phyloP scores from a whole-genome alignment of 2,329 filamentous ascomycete species.

The Ampelomyces quisqualis region DNA sequence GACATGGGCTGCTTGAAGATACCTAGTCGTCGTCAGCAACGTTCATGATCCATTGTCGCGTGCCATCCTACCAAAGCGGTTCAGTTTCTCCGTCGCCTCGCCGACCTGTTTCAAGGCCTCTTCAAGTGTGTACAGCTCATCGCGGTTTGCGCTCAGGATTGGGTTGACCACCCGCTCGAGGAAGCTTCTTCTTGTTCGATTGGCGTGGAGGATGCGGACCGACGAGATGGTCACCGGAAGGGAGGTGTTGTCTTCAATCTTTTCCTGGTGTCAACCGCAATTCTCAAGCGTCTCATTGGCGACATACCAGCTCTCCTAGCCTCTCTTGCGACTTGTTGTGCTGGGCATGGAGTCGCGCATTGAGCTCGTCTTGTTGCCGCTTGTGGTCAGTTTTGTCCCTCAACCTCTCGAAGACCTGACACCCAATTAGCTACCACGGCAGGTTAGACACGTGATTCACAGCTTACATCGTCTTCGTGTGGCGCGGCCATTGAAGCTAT shows the following conservation, averaged over 20 bases:
- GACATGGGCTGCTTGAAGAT: conserved; percentile 84
- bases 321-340: conserved; percentile 64
- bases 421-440: conserved; percentile 19
- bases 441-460: background rate
- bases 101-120: conserved; percentile 73
- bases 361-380: conserved; percentile 61
- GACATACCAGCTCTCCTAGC: conserved; percentile 63
- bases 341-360: conserved; percentile 59
- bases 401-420: conserved; percentile 61
- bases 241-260: conserved; percentile 80
- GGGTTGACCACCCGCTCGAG: conserved; percentile 79
- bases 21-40: conserved; percentile 54
- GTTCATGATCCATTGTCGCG: conserved; percentile 1
- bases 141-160: conserved; percentile 67
- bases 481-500: conserved; percentile 47
- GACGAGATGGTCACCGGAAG: conserved; percentile 86
- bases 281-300: conserved; percentile 4
- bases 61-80: conserved; percentile 67
- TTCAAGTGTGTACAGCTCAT: conserved; percentile 71
- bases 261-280: conserved; percentile 9
- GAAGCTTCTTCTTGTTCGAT: conserved; percentile 80
- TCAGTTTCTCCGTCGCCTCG: conserved; percentile 70
- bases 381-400: conserved; percentile 61
- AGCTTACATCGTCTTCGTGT: conserved; percentile 49
- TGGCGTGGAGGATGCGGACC: conserved; percentile 78